Base-by-base conservation (phyloP, 257 asterid genomes). In the Voacanga thouarsii region DNA sequence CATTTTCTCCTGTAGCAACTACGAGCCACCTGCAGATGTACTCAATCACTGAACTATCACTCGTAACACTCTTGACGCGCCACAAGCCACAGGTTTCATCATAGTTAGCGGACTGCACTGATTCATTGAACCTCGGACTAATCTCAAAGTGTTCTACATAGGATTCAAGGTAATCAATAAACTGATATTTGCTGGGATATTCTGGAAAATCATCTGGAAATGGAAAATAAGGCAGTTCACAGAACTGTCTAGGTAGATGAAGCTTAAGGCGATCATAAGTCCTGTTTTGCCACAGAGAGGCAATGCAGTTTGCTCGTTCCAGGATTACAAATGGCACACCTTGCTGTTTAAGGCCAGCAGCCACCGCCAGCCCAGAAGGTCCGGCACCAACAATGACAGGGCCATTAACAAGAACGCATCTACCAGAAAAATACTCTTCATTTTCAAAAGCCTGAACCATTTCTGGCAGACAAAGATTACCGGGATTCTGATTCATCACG, bases 381-480 rank as follows among this genome's bases (percentile, higher is more conserved):
- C 98, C 98, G 8, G 97, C 96, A 15, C 98, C 98, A 0, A 94
- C 90, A 30, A 94, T 90, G 7, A 94, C 89, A 12, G 98, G 98
- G 47, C 98, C 98, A 78, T 92, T 94, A 15, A 95, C 98, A 24
- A 95, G 86, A 71, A 93, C 76, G 85, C 98, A 87, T 23, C 93
- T 88, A 66, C 94, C 94, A 1, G 93, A 68, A 77, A 95, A 90
- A 50, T 88, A 83, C 59, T 84, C 92, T 6, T 85, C 88, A 41
- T 80, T 82, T 26, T 84, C 89, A 59, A 71, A 33, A 16, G 76
- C 68, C 49, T 78, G 80, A 60, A 51, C 74, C 89, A 80, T 82
- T 39, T 82, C 80, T 44, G 86, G 89, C 24, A 69, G 63, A 81
- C 90, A 85, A 24, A 80, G 79, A 61, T 81, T 83, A 28, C 90